A percentile compares a stretch with the other conserved stretches of the same genome.
These are phyloP conservation scores for Penicillium sp. DNA, from an alignment of 2,329 filamentous ascomycete species.

Conservation along the genomic window DNA sequence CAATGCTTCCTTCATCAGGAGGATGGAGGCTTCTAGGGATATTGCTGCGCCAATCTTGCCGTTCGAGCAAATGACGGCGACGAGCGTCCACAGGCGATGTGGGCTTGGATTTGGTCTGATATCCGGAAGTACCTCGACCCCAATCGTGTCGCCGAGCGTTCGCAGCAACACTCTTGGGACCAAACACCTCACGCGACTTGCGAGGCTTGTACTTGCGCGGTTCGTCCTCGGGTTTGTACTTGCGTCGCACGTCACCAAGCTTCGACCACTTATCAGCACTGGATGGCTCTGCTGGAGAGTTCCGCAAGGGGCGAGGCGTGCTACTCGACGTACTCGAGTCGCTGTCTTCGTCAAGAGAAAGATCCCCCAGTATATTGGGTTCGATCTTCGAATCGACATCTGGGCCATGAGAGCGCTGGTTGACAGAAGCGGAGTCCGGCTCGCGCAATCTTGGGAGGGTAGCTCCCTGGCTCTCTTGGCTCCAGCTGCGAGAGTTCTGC, in stretches of 20 bases:
- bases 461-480: slow-evolving; percentile 59
- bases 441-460: slow-evolving; percentile 48
- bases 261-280: slow-evolving; percentile 77
- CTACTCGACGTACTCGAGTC: slow-evolving; percentile 37
- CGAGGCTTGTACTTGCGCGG: slow-evolving; percentile 59
- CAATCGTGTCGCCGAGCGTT: slow-evolving; percentile 39
- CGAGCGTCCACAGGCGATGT: slow-evolving; percentile 23
- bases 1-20: slow-evolving; percentile 45
- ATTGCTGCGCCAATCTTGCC: slow-evolving; percentile 42
- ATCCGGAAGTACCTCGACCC: slow-evolving; percentile 31
- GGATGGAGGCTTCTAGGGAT: slow-evolving; percentile 26
- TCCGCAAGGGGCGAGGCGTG: slow-evolving; percentile 41
- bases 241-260: slow-evolving; percentile 73
- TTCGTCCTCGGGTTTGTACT: slow-evolving; percentile 40
- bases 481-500: slow-evolving; percentile 68
- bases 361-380: slow-evolving; percentile 15
- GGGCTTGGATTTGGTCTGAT: slow-evolving; percentile 31
- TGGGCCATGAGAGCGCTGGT: slow-evolving; percentile 37
- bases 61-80: slow-evolving; percentile 34
- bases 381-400: slow-evolving; percentile 17
- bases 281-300: slow-evolving; percentile 50
- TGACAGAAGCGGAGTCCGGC: slow-evolving; percentile 47
- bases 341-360: slow-evolving; percentile 58
- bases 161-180: slow-evolving; percentile 40
- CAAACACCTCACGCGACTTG: slow-evolving; percentile 46